phyloP scores from a whole-genome alignment of 805 yeast species.

The Kazachstania bromeliacearum region DNA sequence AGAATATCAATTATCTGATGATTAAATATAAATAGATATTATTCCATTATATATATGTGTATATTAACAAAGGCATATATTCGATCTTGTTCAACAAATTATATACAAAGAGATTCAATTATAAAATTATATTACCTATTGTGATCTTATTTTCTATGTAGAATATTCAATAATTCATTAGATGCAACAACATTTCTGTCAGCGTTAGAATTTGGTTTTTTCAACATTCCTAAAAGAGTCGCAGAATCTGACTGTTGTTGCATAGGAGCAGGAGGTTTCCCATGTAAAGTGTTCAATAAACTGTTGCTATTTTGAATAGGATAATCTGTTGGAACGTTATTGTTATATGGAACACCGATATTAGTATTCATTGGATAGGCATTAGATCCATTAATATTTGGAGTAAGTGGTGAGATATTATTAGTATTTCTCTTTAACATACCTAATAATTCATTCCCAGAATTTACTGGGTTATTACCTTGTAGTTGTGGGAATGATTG shows the following conservation, averaged over 20 bases:
- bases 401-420: not conserved
- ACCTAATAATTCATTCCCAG: slow-evolving; percentile 8
- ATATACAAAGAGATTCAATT: not conserved
- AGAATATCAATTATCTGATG: slow-evolving; percentile 40
- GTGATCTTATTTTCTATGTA: slow-evolving; percentile 10
- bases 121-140: not conserved
- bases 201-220: slow-evolving; percentile 1
- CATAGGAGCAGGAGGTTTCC: not conserved
- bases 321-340: not conserved
- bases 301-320: not conserved
- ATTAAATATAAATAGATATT: slow-evolving; percentile 17
- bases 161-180: slow-evolving; percentile 19
- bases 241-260: slow-evolving; percentile 8
- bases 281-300: not conserved
- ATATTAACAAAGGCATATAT: not conserved
- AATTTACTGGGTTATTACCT: slow-evolving; percentile 1
- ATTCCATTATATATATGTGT: too few relatives aligned
- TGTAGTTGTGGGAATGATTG: too few relatives aligned
- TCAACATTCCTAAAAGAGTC: slow-evolving; percentile 15
- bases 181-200: slow-evolving; percentile 9
- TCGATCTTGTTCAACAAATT: not conserved
- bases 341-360: not conserved
- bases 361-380: not conserved
- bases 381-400: not conserved
- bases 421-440: slow-evolving; percentile 8